phyloP scores from a whole-genome alignment of 1,284 basidiomycete genomes.

The Mycena citricolor region DNA sequence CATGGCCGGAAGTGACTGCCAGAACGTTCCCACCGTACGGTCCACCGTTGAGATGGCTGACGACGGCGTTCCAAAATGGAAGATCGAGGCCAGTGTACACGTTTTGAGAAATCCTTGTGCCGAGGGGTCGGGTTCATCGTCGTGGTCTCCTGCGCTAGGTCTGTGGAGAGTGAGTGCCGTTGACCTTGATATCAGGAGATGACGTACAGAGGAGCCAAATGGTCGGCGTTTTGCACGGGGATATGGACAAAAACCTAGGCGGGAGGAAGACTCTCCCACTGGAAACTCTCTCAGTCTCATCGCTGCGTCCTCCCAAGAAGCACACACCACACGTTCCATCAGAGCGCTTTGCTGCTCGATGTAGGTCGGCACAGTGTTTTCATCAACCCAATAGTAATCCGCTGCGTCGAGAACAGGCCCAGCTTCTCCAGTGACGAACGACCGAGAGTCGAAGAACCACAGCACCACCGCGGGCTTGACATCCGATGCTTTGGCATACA shows the following conservation, averaged over 20 bases:
- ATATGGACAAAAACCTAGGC: constrained; percentile 23
- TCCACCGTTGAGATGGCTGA: constrained; percentile 11
- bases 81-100: constrained; percentile 20
- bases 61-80: constrained; percentile 21
- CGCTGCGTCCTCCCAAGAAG: too few relatives aligned
- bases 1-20: constrained; percentile 21
- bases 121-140: constrained; percentile 22
- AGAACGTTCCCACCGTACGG: constrained; percentile 14
- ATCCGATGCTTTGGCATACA: constrained; percentile 12
- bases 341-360: constrained; percentile 17
- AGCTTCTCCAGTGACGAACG: constrained; percentile 14
- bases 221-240: constrained; percentile 21
- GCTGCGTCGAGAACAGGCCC: constrained; percentile 12
- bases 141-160: constrained; percentile 17
- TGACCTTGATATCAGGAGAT: too few relatives aligned
- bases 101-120: constrained; percentile 20
- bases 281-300: neutral
- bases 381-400: constrained; percentile 22
- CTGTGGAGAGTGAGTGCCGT: neutral
- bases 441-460: constrained; percentile 24
- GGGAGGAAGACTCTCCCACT: constrained; percentile 21
- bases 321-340: constrained; percentile 13
- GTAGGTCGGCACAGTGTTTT: constrained; percentile 18
- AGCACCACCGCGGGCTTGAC: constrained; percentile 15
- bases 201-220: constrained; percentile 16